Evolutionary conservation across 2,329 filamentous ascomycete species (phyloP), one percentile per base, ranked within the genome.

Genomic region (Chrysoporthe cubensis): DNA sequence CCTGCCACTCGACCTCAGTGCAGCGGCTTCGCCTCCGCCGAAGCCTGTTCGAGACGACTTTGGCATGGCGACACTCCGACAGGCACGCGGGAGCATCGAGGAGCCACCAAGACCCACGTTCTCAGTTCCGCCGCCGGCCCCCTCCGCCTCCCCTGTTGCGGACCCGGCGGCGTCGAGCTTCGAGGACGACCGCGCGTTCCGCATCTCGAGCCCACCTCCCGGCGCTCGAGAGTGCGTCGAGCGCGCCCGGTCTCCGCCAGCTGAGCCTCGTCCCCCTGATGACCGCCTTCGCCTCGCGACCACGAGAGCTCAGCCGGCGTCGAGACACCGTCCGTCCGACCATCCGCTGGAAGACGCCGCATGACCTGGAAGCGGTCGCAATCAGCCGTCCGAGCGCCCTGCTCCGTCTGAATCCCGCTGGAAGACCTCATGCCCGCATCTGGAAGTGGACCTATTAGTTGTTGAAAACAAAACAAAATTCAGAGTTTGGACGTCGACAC

Each of bases 301-400:
- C 32, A 6, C 43, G n/a, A 46, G 40, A 65, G 61, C 58, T 58
- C 66, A 63, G 66, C 58, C 59, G 50, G 57, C 60, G 64, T 68
- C 44, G 64, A 68, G 64, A 40, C 43, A 26, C 59, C 64, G 43
- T 58, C 64, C 59, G 67, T 66, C 67, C 60, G 57, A 62, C 50
- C 21, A 26, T 43, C 61, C 61, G 37, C 48, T 54, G 57, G 65
- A 57, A 54, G 42, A 42, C 34, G 21, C 42, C 32, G 7, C 21
- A 34, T 4, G 44, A 50, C 52, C 66, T 68, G 66, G 62, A 68
- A 68, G 66, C 64, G 66, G 62, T 64, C 44, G 66, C 56, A 64
- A 37, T 54, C 44, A 60, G 58, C 58, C 48, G 58, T 62, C 52
- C 18, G 54, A 60, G 52, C n/a, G 54, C 48, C 58, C 2, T 66